Base-by-base conservation (phyloP, 371 early-diverging fungal species). In the Homolaphlyctis polyrhiza region DNA sequence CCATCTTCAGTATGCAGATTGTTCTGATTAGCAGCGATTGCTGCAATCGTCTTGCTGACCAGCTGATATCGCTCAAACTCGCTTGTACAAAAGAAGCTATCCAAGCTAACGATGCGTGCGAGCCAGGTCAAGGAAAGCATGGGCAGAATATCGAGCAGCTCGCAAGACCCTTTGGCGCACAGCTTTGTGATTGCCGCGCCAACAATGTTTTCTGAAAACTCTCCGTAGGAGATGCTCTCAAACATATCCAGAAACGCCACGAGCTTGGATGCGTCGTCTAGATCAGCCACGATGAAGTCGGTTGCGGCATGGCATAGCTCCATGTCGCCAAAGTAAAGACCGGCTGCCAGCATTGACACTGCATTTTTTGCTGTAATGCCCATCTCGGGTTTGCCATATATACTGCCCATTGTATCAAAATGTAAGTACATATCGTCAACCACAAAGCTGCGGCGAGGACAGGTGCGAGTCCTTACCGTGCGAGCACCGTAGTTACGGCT, bases 41-140 rank as follows among this genome's bases (percentile, higher is more conserved):
- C n/a, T n/a, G n/a, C n/a, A n/a, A n/a, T n/a, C n/a, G n/a, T n/a
- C n/a, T 82, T 72, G 23, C 68, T 58, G 14, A 84, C 71, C 66
- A 88, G 84, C 16, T 60, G 57, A 63, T 83, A 86, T 21, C 89
- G 66, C 35, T 85, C 79, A 48, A 73, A 78, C 68, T 88, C 89
- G 60, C 77, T 74, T 35, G 83, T 82, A 3, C 81, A 85, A 78
- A 80, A 87, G 63, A 89, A 86, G 4, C 85, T 81, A 69, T 89
- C 87, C 60, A 80, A 78, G 50, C 78, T 81, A 36, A 89, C 67
- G 0, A 87, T 70, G 43, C 77, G 77, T 57, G 80, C 73, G 16
- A 87, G 51, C 86, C 87, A 87, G 45, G 67, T 58, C 16, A 78
- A 61, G 6, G 86, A 84, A 50, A 87, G 61, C 35, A 58, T 28